Percentiles rank a stretch among this genome's conserved stretches.
Conservation (phyloP, 2,329 filamentous ascomycete genomes). For the Colletotrichum sublineola region DNA sequence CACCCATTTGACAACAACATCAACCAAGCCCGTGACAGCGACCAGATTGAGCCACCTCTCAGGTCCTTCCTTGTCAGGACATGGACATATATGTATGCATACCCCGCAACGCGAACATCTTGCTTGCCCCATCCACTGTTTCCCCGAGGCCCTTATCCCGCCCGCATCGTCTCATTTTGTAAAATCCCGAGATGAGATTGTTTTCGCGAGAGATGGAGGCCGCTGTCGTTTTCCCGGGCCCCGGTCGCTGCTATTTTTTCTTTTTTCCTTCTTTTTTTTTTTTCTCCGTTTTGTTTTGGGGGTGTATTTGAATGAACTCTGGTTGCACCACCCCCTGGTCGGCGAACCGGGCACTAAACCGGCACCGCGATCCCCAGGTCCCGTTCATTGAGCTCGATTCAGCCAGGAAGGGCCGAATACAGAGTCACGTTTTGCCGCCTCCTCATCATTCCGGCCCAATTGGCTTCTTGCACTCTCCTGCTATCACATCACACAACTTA, state of each 20-base stretch:
- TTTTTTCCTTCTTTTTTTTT: neutral
- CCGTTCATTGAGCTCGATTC: constrained; percentile 52
- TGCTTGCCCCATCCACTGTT: constrained; percentile 7
- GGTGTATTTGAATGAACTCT: neutral
- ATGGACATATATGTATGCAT: neutral
- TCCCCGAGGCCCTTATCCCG: constrained; percentile 6
- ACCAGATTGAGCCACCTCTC: constrained; percentile 14
- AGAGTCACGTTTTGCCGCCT: constrained; percentile 53
- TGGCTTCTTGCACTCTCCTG: constrained; percentile 17
- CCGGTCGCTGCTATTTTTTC: constrained; percentile 31
- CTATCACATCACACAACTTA: neutral
- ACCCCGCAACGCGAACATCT: constrained; percentile 36
- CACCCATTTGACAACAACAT: constrained; percentile 5
- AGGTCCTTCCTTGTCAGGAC: constrained; percentile 22
- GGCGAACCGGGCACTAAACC: constrained; percentile 24
- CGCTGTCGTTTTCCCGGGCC: constrained; percentile 17
- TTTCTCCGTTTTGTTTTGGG: no score
- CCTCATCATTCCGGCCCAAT: constrained; percentile 52
- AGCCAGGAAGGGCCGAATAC: constrained; percentile 59
- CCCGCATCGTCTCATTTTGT: constrained; percentile 26
- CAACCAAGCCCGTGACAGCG: constrained; percentile 8
- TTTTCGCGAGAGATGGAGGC: constrained; percentile 7
- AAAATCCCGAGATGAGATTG: constrained; percentile 33
- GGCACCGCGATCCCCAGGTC: constrained; percentile 37
- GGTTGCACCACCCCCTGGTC: constrained; percentile 8